Conservation (phyloP, 192 early-diverging fungal genomes). For the Rhizophlyctis rosea region DNA sequence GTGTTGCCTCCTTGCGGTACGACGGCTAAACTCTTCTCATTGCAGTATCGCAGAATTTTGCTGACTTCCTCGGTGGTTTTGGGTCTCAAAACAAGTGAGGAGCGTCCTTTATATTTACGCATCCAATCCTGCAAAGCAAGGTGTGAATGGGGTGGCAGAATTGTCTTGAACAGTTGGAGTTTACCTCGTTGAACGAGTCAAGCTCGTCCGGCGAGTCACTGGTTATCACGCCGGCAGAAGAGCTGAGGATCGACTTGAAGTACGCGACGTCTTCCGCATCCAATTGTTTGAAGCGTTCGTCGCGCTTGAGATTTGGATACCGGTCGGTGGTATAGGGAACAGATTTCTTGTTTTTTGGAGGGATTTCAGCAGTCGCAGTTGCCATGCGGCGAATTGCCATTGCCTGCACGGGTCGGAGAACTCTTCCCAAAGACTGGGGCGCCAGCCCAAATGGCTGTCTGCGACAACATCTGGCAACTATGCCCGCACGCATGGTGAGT, state of each 20-base stretch:
- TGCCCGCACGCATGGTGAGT: too few relatives aligned
- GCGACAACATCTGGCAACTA: too few relatives aligned
- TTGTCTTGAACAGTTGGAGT: not conserved
- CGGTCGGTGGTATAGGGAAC: slow-evolving; percentile 21
- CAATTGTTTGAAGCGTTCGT: slow-evolving; percentile 26
- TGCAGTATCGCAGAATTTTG: slow-evolving; percentile 83
- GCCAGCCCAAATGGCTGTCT: too few relatives aligned
- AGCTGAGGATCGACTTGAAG: slow-evolving; percentile 6
- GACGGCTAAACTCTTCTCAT: slow-evolving; percentile 78
- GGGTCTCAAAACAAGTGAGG: slow-evolving; percentile 79
- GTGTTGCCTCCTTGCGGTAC: slow-evolving; percentile 99
- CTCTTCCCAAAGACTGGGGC: too few relatives aligned
- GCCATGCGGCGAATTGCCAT: too few relatives aligned
- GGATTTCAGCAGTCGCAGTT: too few relatives aligned
- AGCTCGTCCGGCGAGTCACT: slow-evolving; percentile 20
- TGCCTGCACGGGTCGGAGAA: too few relatives aligned
- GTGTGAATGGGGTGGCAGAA: not conserved
- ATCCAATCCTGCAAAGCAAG: slow-evolving; percentile 76
- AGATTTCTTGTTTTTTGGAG: too few relatives aligned
- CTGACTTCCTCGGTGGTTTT: slow-evolving; percentile 83
- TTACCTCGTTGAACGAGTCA: slow-evolving; percentile 45
- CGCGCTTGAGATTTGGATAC: slow-evolving; percentile 22
- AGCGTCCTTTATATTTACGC: slow-evolving; percentile 85
- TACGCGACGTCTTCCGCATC: slow-evolving; percentile 24
- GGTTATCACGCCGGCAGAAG: slow-evolving; percentile 12